Evolutionary conservation across 78 protist species (phyloP).

Genomic region (Pelomyxa schiedti): DNA sequence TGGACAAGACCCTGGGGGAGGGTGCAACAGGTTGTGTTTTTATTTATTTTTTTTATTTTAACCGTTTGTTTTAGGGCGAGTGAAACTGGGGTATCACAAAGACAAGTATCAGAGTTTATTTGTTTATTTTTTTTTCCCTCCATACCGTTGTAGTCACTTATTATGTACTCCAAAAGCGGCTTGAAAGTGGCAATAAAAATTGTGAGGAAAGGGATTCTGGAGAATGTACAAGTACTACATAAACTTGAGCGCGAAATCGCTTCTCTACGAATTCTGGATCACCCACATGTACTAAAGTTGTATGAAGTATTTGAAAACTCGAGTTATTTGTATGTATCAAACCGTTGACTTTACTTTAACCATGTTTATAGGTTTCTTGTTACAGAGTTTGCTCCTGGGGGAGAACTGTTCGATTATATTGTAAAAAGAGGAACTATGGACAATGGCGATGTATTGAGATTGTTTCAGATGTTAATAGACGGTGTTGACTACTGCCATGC

Average conservation of each 20-base stretch:
- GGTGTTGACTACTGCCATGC: constrained; percentile 83
- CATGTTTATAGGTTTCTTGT: constrained; percentile 48
- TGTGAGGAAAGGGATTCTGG: constrained; percentile 45
- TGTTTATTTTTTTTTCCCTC: too few species aligned
- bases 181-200: constrained; percentile 65
- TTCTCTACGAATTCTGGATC: constrained; percentile 71
- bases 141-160: too few species aligned
- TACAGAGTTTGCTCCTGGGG: constrained; percentile 77
- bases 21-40: constrained; percentile 64
- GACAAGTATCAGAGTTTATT: too few species aligned
- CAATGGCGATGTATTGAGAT: constrained; percentile 51
- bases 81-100: constrained; percentile 55
- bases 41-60: too few species aligned
- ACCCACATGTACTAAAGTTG: constrained; percentile 74
- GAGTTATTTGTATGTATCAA: constrained; percentile 22
- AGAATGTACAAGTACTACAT: constrained; percentile 29
- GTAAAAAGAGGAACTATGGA: constrained; percentile 54
- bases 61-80: constrained; percentile 54
- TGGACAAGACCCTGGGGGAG: constrained; percentile 64
- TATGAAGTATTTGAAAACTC: constrained; percentile 83
- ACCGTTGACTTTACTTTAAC: neutral
- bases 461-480: constrained; percentile 68
- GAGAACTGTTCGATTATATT: constrained; percentile 82
- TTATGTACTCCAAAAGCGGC: too few species aligned
- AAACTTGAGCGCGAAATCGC: constrained; percentile 84